Evolutionary conservation across 2,329 filamentous ascomycete genomes (phyloP), one percentile per base, ranked within the genome.

Genomic region (Neopestalotiopsis rosae): DNA sequence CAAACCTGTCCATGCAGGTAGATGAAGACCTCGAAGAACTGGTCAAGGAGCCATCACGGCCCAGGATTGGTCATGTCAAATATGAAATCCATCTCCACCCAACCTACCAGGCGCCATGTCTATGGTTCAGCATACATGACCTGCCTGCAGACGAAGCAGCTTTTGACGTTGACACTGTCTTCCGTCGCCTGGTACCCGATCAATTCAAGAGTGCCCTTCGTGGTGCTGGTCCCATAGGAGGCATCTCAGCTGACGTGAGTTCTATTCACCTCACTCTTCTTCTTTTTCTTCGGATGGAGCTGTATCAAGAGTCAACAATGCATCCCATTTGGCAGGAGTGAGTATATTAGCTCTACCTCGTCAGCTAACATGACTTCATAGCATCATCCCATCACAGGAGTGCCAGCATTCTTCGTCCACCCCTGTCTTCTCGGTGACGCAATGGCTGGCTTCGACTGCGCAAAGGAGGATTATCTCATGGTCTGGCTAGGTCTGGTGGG

Each of bases 401-500:
- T 91, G 69, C 94, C 94, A 56, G 89, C 90, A 64, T 98, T 95
- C 81, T 98, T 97, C 81, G 87, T 98, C 74, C 96, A 99, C 82
- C 95, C 96, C 30, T 98, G 96, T 81, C 89, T 93, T 78, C 93
- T 96, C 9, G 92, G 92, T 68, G 92, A 95, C 72, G 92, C 93
- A 66, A 92, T 98, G 87, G 84, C 85, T 73, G 84, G 83, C 65
- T 90, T 94, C 75, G 82, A 87, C 74, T 90, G 88, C 74, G 80
- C 85, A 77, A 83, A 85, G 78, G 81, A 90, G 75, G 86, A 91
- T 74, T 98, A 98, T 83, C 85, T 98, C 76, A 88, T 94, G 81
- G 83, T 94, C 67, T 98, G 95, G 95, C 86, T 98, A 71, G 95
- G 95, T n/a, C 83, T 97, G 69, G 89, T 97, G 59, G 95, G 95